A percentile compares a stretch with the other conserved stretches of the same genome.
These are phyloP conservation scores for Puccinia polysora DNA, from an alignment of 1,284 basidiomycete genomes.

Conservation along the genomic window DNA sequence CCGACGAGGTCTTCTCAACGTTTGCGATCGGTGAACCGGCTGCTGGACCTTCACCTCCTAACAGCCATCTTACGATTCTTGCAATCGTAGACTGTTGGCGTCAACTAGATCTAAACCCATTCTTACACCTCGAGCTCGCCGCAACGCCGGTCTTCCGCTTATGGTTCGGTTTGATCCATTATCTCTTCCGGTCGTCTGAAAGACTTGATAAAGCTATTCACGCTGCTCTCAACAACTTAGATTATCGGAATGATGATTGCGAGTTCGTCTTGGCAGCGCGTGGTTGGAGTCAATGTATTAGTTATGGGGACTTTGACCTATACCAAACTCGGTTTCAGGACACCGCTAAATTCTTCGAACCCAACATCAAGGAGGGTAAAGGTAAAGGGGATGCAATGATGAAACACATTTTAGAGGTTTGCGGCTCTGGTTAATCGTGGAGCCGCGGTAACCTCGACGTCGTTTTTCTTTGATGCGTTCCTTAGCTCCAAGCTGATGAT, in stretches of 20 bases:
- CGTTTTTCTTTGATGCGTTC: too few relatives aligned
- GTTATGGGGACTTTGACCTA: constrained; percentile 84
- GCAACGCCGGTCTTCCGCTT: constrained; percentile 94
- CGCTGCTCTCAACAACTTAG: constrained; percentile 72
- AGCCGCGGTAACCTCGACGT: too few relatives aligned
- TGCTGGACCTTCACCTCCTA: constrained; percentile 57
- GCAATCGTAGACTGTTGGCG: constrained; percentile 99
- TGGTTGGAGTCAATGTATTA: constrained; percentile 95
- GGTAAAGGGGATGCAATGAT: constrained; percentile 53
- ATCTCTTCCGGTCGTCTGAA: constrained; percentile 68
- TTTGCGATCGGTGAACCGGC: constrained; percentile 69
- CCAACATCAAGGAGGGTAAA: constrained; percentile 52
- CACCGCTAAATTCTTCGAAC: constrained; percentile 57
- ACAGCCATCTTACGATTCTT: constrained; percentile 90
- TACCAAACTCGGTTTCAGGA: constrained; percentile 76
- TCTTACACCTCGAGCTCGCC: constrained; percentile 83
- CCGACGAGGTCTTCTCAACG: constrained; percentile 77
- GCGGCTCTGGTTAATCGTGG: neutral
- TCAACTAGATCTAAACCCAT: constrained; percentile 77
- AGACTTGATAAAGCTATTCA: constrained; percentile 68
- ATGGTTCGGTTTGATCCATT: constrained; percentile 96
- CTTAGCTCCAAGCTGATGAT: too few relatives aligned
- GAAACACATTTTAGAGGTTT: constrained; percentile 47
- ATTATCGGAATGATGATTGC: constrained; percentile 79
- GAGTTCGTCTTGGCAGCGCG: constrained; percentile 91